Conservation (phyloP, 306 rosid genomes). For the Cucurbita moschata region DNA sequence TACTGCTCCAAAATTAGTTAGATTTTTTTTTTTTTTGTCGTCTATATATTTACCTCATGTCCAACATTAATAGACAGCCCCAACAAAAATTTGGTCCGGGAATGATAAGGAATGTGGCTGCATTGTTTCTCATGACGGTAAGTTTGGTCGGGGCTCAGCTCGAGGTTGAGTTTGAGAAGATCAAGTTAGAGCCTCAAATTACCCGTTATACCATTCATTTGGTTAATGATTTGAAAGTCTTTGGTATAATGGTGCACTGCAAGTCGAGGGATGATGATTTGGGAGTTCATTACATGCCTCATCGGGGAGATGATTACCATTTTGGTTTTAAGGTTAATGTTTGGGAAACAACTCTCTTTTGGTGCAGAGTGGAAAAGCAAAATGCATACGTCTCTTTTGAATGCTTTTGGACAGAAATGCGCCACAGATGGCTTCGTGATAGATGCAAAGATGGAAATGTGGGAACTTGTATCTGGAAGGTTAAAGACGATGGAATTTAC, state of each 20-base stretch:
- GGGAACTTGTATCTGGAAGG: neutral
- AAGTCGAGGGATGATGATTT: conserved; percentile 8
- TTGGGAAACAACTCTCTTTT: neutral
- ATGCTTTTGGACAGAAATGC: neutral
- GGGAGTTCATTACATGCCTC: neutral
- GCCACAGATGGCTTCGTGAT: neutral
- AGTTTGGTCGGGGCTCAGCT: neutral
- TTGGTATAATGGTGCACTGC: neutral
- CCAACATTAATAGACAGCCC: too few relatives aligned
- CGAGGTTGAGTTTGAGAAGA: neutral
- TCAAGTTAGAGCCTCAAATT: neutral
- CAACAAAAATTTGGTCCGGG: neutral
- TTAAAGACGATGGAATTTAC: neutral
- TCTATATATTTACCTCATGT: too few relatives aligned
- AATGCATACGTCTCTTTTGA: neutral
- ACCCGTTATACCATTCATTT: neutral
- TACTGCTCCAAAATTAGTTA: too few relatives aligned
- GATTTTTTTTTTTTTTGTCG: too few relatives aligned
- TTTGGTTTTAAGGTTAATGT: neutral
- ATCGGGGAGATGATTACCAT: neutral
- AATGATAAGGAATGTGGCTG: neutral
- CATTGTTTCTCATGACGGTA: neutral
- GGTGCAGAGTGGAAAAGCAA: neutral
- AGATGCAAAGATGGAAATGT: neutral
- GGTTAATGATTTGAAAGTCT: neutral